Conservation (phyloP, 768 basidiomycete species). For the Hirschioporus abietinus region DNA sequence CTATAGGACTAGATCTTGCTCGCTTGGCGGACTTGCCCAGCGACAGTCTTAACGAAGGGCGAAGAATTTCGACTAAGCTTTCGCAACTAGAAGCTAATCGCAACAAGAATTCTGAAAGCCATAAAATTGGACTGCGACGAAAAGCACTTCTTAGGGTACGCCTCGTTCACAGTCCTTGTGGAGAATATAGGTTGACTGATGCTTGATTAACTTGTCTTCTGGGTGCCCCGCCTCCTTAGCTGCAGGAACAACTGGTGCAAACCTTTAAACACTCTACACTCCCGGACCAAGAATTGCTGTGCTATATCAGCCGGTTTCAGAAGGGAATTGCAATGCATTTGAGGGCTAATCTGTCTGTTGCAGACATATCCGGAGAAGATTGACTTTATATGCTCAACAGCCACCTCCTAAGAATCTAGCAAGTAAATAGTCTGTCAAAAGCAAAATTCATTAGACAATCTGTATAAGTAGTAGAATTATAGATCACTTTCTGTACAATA, state of each 20-base stretch:
- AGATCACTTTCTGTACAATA: too few relatives aligned
- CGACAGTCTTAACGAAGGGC: slow-evolving; percentile 61
- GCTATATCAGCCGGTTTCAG: slow-evolving; percentile 66
- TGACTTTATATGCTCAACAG: not conserved
- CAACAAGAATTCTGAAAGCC: slow-evolving; percentile 58
- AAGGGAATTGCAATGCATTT: slow-evolving; percentile 45
- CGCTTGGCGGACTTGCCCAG: slow-evolving; percentile 79
- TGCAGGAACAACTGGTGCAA: slow-evolving; percentile 71
- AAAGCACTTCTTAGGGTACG: slow-evolving; percentile 65
- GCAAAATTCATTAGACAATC: too few relatives aligned
- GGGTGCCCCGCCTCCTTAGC: slow-evolving; percentile 35
- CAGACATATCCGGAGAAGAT: not conserved
- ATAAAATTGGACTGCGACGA: slow-evolving; percentile 52
- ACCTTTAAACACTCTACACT: slow-evolving; percentile 67
- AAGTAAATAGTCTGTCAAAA: too few relatives aligned
- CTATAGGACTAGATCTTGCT: slow-evolving; percentile 83
- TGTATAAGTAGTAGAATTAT: too few relatives aligned
- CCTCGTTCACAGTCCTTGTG: not conserved
- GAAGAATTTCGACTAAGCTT: slow-evolving; percentile 54
- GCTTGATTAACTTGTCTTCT: not conserved
- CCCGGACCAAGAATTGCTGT: slow-evolving; percentile 61
- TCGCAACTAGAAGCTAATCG: slow-evolving; percentile 49
- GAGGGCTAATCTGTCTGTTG: not conserved
- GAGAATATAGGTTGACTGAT: not conserved
- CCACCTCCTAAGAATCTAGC: too few relatives aligned